Percentiles rank a stretch among this genome's conserved stretches.
Conservation (phyloP, 2,329 filamentous ascomycete genomes). For the Botryosphaeria agaves region DNA sequence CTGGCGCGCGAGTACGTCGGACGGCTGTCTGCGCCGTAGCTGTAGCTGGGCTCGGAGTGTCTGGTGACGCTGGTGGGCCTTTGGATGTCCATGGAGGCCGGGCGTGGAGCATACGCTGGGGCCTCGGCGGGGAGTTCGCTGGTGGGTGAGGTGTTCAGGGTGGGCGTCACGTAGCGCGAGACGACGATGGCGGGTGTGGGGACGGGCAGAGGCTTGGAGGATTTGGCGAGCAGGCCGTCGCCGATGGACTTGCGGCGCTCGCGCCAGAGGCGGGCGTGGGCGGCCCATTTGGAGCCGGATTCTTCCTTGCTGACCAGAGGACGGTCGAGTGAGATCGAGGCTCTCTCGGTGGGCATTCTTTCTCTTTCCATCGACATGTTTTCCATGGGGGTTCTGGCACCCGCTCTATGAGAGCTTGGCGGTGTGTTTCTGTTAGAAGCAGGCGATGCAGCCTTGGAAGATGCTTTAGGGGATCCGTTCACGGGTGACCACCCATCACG, state of each 20-base stretch:
- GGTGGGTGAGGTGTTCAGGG: not conserved
- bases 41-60: too few species aligned
- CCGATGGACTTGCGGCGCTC: conserved; percentile 10
- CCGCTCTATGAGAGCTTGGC: not conserved
- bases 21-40: not conserved
- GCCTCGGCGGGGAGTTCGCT: not conserved
- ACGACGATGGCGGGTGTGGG: conserved; percentile 13
- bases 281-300: too few species aligned
- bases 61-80: too few species aligned
- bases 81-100: too few species aligned
- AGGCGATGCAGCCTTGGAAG: not conserved
- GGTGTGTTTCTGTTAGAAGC: too few species aligned
- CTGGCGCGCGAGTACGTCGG: not conserved
- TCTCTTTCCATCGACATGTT: not conserved
- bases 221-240: conserved; percentile 2
- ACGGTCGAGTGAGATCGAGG: not conserved
- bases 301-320: too few species aligned
- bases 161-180: conserved; percentile 14
- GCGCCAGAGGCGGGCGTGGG: conserved; percentile 13
- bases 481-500: too few species aligned
- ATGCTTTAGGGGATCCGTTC: conserved; percentile 1
- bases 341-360: not conserved
- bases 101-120: not conserved
- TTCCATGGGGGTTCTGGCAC: not conserved
- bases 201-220: conserved; percentile 1